Base-by-base conservation (phyloP, 2,329 filamentous ascomycete genomes). In the Talaromyces funiculosus region DNA sequence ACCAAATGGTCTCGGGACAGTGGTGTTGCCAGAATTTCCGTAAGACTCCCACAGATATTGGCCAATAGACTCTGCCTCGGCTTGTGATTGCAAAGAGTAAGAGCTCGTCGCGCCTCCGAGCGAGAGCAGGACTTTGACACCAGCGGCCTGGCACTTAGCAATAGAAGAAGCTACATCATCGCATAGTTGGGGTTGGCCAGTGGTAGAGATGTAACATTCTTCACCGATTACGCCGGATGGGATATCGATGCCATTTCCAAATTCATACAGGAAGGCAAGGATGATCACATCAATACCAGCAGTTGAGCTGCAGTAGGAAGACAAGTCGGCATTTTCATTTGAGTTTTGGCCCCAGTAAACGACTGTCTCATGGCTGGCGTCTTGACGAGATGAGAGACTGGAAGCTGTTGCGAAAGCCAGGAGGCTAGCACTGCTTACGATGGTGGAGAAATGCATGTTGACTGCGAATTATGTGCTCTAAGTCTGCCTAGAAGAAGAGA, bases 101-200 rank as follows among this genome's bases (percentile, higher is more conserved):
- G 73, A 67, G 22, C 74, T 71, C 20, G 66, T 67, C 0, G 73
- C 77, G 31, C 79, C 80, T 18, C 79, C 79, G 0, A 81, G 68
- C 3, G 78, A 77, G 5, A 81, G 63, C 59, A 81, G 73, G 29
- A 81, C 70, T 64, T 77, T 80, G 59, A 79, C 71, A 24, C 79
- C 76, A 22, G 69, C 68, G 1, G 62, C 62, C 66, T 79, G 77
- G 67, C 80, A 82, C 8, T 68, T 74, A 4, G 69, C 67, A 58
- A 82, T 80, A 14, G 77, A 72, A 4, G 71, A 62, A 3, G 73
- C 68, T 12, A 81, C 70, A 42, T 65, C 64, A 10, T 76, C 75
- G 55, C 78, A 80, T 51, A 73, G 7, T 12, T 53, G 45, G 5
- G 45, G 14, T 35, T 53, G 20, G 14, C 60, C 60, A 4, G 47